phyloP scores from a whole-genome alignment of 2,329 filamentous ascomycete genomes.

The Leptodontidium sp. region DNA sequence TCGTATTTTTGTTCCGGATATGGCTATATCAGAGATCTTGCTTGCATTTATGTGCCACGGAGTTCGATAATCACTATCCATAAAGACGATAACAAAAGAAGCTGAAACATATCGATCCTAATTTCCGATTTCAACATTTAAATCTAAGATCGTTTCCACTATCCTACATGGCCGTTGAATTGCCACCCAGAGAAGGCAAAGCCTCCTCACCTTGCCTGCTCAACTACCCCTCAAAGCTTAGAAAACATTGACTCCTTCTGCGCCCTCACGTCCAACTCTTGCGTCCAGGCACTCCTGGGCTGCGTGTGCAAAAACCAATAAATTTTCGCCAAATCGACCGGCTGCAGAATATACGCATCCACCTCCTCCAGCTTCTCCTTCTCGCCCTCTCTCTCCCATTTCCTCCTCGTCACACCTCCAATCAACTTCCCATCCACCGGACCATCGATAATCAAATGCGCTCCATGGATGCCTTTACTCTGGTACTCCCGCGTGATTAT shows the following conservation, averaged over 20 bases:
- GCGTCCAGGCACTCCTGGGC: slow-evolving; percentile 78
- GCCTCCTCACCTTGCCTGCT: too few relatives aligned
- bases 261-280: slow-evolving; percentile 76
- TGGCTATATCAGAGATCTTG: too few relatives aligned
- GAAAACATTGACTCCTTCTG: slow-evolving; percentile 40
- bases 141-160: too few relatives aligned
- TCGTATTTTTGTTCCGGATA: too few relatives aligned
- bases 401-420: slow-evolving; percentile 54
- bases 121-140: too few relatives aligned
- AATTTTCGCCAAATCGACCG: slow-evolving; percentile 75
- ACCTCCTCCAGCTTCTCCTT: slow-evolving; percentile 32
- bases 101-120: too few relatives aligned
- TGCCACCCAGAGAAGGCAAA: too few relatives aligned
- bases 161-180: too few relatives aligned
- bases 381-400: slow-evolving; percentile 52
- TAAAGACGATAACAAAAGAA: too few relatives aligned
- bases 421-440: slow-evolving; percentile 58
- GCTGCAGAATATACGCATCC: slow-evolving; percentile 23
- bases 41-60: too few relatives aligned
- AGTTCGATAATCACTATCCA: too few relatives aligned
- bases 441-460: slow-evolving; percentile 82
- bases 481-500: slow-evolving; percentile 82
- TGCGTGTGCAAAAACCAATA: slow-evolving; percentile 88
- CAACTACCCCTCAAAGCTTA: slow-evolving; percentile 18
- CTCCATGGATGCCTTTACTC: slow-evolving; percentile 80